Conservation (phyloP, 768 basidiomycete genomes). For the Mycena galopus region DNA sequence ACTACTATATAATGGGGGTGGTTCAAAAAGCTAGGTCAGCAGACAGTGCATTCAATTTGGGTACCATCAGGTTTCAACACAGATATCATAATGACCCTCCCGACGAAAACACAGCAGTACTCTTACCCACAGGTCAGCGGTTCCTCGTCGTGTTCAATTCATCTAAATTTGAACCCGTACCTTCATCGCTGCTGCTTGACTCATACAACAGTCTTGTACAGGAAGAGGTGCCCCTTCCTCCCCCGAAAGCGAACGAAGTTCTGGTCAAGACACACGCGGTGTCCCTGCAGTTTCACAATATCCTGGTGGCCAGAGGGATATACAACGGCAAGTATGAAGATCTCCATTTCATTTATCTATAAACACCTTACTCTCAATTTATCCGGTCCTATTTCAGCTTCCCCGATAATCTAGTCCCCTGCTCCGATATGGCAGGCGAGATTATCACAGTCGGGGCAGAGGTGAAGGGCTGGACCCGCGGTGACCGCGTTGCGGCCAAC, state of each 20-base stretch:
- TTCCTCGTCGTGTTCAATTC: too few relatives aligned
- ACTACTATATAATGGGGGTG: too few relatives aligned
- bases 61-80: too few relatives aligned
- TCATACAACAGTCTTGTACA: neutral
- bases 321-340: slow-evolving; percentile 53
- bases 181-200: neutral
- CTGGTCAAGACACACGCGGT: too few relatives aligned
- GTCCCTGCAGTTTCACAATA: slow-evolving; percentile 59
- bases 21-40: too few relatives aligned
- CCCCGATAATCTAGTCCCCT: slow-evolving; percentile 46
- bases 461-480: too few relatives aligned
- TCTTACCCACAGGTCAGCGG: neutral
- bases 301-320: slow-evolving; percentile 54
- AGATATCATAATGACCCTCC: too few relatives aligned
- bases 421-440: too few relatives aligned
- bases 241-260: neutral
- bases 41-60: too few relatives aligned
- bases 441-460: too few relatives aligned
- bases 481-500: too few relatives aligned
- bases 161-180: neutral
- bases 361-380: neutral
- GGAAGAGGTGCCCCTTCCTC: neutral
- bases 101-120: neutral
- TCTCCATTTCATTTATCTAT: neutral
- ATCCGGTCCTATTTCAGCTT: neutral